Percentiles rank a stretch among this genome's conserved stretches.
Evolutionary conservation across 2,329 filamentous ascomycete species (phyloP).

Genomic region (Didymella segeticola): DNA sequence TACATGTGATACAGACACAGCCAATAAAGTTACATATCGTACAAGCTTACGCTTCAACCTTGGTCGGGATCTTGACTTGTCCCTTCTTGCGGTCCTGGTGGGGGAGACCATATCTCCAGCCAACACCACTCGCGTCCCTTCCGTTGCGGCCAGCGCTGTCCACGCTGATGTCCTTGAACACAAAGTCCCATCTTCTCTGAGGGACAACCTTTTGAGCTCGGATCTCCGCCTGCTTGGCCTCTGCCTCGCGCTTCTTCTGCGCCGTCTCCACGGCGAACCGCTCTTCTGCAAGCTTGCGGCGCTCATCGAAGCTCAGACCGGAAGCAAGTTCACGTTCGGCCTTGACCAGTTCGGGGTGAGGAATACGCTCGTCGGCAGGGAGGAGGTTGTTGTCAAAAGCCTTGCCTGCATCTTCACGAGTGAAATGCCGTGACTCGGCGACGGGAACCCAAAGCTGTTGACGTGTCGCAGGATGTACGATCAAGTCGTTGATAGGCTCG

Average conservation of each 20-base stretch:
- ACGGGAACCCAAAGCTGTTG: conserved; percentile 68
- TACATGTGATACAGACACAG: conserved; percentile 28
- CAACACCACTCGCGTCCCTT: conserved; percentile 60
- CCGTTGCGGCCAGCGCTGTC: conserved; percentile 64
- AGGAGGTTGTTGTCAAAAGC: conserved; percentile 66
- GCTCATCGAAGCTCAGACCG: conserved; percentile 45
- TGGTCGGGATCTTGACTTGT: conserved; percentile 67
- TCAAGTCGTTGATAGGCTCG: conserved; percentile 70
- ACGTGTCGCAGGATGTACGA: conserved; percentile 62
- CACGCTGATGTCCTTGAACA: conserved; percentile 64
- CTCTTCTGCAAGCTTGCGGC: conserved; percentile 39
- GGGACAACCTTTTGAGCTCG: conserved; percentile 54
- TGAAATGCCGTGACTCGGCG: conserved; percentile 69
- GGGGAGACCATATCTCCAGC: conserved; percentile 67
- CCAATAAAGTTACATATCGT: conserved; percentile 32
- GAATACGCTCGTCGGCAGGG: conserved; percentile 68
- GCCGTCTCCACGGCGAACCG: conserved; percentile 40
- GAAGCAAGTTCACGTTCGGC: conserved; percentile 48
- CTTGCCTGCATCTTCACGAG: conserved; percentile 68
- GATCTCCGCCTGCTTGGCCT: conserved; percentile 53
- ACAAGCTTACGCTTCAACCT: conserved; percentile 55
- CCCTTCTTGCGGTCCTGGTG: conserved; percentile 69
- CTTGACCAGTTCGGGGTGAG: conserved; percentile 65
- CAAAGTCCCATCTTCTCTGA: conserved; percentile 64
- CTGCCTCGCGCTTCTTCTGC: conserved; percentile 49